These are phyloP conservation scores for Kregervanrija fluxuum DNA, from an alignment of 805 yeast species.

Conservation along the genomic window DNA sequence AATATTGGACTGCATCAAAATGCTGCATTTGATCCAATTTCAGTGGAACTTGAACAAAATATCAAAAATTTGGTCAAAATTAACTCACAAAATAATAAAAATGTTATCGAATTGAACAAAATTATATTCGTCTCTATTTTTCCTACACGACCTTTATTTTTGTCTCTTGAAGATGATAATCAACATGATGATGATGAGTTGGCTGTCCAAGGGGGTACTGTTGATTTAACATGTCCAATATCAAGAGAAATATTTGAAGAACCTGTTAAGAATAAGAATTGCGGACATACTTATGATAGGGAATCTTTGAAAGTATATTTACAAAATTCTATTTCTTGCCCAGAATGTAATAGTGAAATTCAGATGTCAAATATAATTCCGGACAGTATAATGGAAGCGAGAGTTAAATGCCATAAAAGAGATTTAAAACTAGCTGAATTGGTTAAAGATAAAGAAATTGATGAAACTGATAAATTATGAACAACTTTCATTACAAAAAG, in stretches of 20 bases:
- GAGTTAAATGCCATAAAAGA: slow-evolving; percentile 10
- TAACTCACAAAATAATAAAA: not conserved
- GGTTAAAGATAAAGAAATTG: slow-evolving; percentile 2
- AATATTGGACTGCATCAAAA: slow-evolving; percentile 1
- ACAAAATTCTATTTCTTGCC: slow-evolving; percentile 36
- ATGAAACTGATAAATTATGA: slow-evolving; percentile 8
- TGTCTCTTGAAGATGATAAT: slow-evolving; percentile 23
- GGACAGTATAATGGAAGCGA: slow-evolving; percentile 12
- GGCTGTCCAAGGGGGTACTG: slow-evolving; percentile 60
- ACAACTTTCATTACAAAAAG: not conserved
- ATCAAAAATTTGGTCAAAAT: not conserved
- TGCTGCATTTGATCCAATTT: no score
- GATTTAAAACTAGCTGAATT: slow-evolving; percentile 4
- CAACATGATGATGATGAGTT: slow-evolving; percentile 51
- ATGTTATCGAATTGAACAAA: slow-evolving; percentile 15
- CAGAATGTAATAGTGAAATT: slow-evolving; percentile 39
- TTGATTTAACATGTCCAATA: slow-evolving; percentile 65
- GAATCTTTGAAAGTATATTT: slow-evolving; percentile 34
- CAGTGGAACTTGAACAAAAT: not conserved
- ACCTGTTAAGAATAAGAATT: slow-evolving; percentile 49
- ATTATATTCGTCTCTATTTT: slow-evolving; percentile 43
- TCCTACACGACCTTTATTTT: slow-evolving; percentile 60
- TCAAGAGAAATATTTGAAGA: slow-evolving; percentile 42
- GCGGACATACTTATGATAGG: slow-evolving; percentile 59
- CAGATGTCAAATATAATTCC: slow-evolving; percentile 1